phyloP scores from a whole-genome alignment of 2,329 filamentous ascomycete species.

The Lachnellula subtilissima region DNA sequence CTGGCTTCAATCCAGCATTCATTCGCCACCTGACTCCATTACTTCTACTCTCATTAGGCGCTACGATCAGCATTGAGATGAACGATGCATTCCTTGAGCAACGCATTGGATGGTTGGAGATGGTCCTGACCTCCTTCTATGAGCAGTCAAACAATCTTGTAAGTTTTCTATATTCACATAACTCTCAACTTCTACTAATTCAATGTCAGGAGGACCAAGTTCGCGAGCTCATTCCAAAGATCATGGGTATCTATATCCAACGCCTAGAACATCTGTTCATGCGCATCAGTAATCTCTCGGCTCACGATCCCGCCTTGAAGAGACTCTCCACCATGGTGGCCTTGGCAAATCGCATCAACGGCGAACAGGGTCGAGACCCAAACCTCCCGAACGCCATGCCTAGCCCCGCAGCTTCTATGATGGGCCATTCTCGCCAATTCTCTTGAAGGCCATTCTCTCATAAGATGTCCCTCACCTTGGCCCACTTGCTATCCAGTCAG shows the following conservation, averaged over 20 bases:
- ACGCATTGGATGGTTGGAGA: slow-evolving; percentile 57
- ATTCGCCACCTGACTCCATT: slow-evolving; percentile 56
- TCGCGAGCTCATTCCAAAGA: slow-evolving; percentile 51
- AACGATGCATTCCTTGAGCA: slow-evolving; percentile 47
- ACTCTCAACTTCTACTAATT: slow-evolving; percentile 24
- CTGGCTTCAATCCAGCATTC: slow-evolving; percentile 46
- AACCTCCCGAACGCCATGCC: neutral
- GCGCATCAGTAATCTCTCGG: slow-evolving; percentile 44
- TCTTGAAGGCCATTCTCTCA: slow-evolving; percentile 2
- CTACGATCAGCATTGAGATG: slow-evolving; percentile 57
- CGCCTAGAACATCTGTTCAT: slow-evolving; percentile 50
- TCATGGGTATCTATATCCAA: slow-evolving; percentile 49
- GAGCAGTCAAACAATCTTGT: slow-evolving; percentile 29
- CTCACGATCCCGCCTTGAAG: slow-evolving; percentile 44
- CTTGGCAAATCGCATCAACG: slow-evolving; percentile 25
- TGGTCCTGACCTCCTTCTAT: slow-evolving; percentile 50
- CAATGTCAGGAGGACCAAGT: slow-evolving; percentile 47
- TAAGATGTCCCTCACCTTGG: neutral
- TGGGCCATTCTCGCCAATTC: slow-evolving; percentile 8
- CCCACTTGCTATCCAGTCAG: slow-evolving; percentile 2
- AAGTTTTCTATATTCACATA: slow-evolving; percentile 16
- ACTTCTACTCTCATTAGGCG: slow-evolving; percentile 59
- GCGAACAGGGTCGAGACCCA: slow-evolving; percentile 21
- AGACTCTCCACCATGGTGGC: slow-evolving; percentile 42
- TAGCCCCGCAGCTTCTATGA: slow-evolving; percentile 5